These are phyloP conservation scores for Lactarius deliciosus DNA, from an alignment of 768 basidiomycete genomes.

Conservation along the genomic window DNA sequence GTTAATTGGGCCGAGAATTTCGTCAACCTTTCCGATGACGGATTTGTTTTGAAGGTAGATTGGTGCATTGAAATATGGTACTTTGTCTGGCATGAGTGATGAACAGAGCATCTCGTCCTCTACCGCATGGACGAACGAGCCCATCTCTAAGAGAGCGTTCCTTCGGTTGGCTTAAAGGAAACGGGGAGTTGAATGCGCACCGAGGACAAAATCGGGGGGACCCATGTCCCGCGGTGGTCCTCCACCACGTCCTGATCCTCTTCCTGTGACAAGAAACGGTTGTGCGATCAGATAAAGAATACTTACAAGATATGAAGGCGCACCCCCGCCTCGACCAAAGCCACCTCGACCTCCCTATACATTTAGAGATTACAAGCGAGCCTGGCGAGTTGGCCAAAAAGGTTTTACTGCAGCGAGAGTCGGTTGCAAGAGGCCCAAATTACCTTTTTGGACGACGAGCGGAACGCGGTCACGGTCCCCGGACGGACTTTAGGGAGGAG, in stretches of 20 bases:
- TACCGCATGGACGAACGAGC: slow-evolving; percentile 89
- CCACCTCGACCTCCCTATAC: slow-evolving; percentile 48
- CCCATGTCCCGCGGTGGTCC: slow-evolving; percentile 64
- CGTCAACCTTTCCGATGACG: slow-evolving; percentile 94
- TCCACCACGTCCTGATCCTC: slow-evolving; percentile 69
- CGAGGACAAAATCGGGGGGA: slow-evolving; percentile 77
- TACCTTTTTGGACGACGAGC: slow-evolving; percentile 14
- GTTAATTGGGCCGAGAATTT: slow-evolving; percentile 99
- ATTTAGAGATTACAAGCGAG: slow-evolving; percentile 34
- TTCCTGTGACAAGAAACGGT: slow-evolving; percentile 38
- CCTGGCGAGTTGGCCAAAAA: neutral
- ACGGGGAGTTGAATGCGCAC: slow-evolving; percentile 41
- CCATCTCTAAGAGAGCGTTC: slow-evolving; percentile 65
- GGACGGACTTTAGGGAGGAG: slow-evolving; percentile 16
- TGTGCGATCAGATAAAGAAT: neutral
- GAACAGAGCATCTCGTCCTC: slow-evolving; percentile 98
- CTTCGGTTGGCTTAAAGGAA: slow-evolving; percentile 21
- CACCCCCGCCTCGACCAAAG: slow-evolving; percentile 52
- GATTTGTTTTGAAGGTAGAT: slow-evolving; percentile 98
- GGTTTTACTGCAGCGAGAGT: neutral
- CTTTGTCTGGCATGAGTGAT: slow-evolving; percentile 81
- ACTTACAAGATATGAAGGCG: slow-evolving; percentile 13
- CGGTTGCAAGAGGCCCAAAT: neutral
- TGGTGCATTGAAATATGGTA: slow-evolving; percentile 98
- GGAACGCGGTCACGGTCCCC: slow-evolving; percentile 14